Evolutionary conservation across 805 yeast genomes (phyloP).

Genomic region (Kazachstania psychrophila): DNA sequence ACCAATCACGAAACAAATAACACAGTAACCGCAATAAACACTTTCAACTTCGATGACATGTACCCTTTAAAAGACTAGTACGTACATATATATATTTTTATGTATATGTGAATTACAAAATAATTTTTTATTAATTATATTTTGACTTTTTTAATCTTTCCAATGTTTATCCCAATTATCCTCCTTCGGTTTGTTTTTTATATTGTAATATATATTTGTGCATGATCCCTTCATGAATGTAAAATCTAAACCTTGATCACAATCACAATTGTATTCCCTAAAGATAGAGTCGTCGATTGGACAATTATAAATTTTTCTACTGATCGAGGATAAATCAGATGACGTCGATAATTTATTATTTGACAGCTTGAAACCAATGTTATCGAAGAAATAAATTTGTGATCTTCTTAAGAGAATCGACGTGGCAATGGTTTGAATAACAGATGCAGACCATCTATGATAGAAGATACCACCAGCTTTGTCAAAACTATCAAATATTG

Average conservation of each 20-base stretch:
- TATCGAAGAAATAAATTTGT: constrained; percentile 60
- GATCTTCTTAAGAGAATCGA: constrained; percentile 53
- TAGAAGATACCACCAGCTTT: constrained; percentile 70
- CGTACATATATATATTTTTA: neutral
- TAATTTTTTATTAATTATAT: neutral
- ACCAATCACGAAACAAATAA: neutral
- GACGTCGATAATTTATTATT: constrained; percentile 45
- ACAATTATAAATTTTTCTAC: constrained; percentile 40
- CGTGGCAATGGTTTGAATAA: constrained; percentile 70
- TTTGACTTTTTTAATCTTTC: neutral
- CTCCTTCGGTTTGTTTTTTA: constrained; percentile 42
- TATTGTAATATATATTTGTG: constrained; percentile 46
- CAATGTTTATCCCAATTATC: constrained; percentile 45
- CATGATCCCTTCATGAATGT: constrained; percentile 61
- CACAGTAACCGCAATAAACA: neutral
- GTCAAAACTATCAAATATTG: constrained; percentile 57
- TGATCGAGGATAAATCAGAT: neutral
- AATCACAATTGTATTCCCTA: constrained; percentile 52
- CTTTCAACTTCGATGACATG: neutral
- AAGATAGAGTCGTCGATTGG: constrained; percentile 57
- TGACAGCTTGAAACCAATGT: constrained; percentile 50
- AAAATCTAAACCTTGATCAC: constrained; percentile 62
- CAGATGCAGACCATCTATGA: constrained; percentile 84
- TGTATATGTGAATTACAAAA: neutral
- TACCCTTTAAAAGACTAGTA: neutral